Evolutionary conservation across 2,329 filamentous ascomycete species (phyloP).

Genomic region (Colletotrichum kahawae): DNA sequence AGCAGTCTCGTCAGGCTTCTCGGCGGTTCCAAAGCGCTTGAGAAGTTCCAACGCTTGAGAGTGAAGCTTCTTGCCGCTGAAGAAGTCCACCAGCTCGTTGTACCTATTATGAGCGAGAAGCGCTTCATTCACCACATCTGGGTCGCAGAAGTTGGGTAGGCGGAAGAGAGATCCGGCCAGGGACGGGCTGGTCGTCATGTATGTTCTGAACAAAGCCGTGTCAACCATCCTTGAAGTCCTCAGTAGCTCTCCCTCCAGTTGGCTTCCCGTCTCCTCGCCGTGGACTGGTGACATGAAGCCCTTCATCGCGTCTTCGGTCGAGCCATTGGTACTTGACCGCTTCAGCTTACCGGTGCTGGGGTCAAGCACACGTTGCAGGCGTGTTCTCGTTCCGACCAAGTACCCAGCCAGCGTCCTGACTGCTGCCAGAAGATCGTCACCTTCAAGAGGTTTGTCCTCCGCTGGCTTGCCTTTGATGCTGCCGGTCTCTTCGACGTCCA

Average conservation of each 20-base stretch:
- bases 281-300: slow-evolving; percentile 55
- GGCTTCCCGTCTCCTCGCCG: slow-evolving; percentile 52
- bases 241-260: slow-evolving; percentile 74
- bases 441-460: slow-evolving; percentile 66
- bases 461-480: slow-evolving; percentile 52
- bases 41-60: slow-evolving; percentile 84
- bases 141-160: slow-evolving; percentile 96
- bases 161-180: slow-evolving; percentile 91
- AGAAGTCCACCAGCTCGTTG: slow-evolving; percentile 95
- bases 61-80: slow-evolving; percentile 94
- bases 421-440: slow-evolving; percentile 82
- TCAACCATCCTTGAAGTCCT: slow-evolving; percentile 86
- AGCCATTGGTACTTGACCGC: slow-evolving; percentile 46
- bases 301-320: slow-evolving; percentile 57
- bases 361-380: slow-evolving; percentile 66
- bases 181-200: slow-evolving; percentile 89
- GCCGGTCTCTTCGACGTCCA: slow-evolving; percentile 59
- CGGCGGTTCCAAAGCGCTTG: slow-evolving; percentile 75
- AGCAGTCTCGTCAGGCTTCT: slow-evolving; percentile 53
- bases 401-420: slow-evolving; percentile 86
- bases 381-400: slow-evolving; percentile 80
- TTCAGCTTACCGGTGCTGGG: slow-evolving; percentile 68
- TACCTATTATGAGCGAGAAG: slow-evolving; percentile 88
- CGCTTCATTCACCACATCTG: slow-evolving; percentile 91
- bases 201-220: slow-evolving; percentile 90